Percentiles rank a stretch among this genome's conserved stretches.
Conservation (phyloP, 2,329 filamentous ascomycete genomes). For the Aspergillus sp. region DNA sequence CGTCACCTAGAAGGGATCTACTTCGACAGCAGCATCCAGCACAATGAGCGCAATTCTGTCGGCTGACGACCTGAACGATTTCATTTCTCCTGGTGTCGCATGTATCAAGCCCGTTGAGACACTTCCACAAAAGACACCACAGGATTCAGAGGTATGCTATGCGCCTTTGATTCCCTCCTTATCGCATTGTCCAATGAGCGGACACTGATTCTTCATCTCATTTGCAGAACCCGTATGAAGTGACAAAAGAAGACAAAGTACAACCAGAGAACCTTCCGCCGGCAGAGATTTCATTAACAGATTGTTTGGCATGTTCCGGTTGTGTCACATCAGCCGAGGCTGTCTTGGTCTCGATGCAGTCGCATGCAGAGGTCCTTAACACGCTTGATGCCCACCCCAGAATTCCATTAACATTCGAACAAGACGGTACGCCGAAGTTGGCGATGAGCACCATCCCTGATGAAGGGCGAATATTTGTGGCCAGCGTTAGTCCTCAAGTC, state of each 20-base stretch:
- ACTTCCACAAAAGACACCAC: conserved; percentile 57
- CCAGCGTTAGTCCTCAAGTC: conserved; percentile 85
- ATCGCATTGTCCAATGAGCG: conserved; percentile 2
- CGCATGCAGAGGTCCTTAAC: conserved; percentile 79
- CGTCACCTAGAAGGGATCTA: conserved; percentile 4
- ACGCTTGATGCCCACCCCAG: conserved; percentile 60
- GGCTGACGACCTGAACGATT: conserved; percentile 94
- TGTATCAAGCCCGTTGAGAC: conserved; percentile 98
- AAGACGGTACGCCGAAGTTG: conserved; percentile 34
- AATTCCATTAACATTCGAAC: conserved; percentile 22
- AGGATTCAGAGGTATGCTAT: conserved; percentile 37
- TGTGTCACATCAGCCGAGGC: conserved; percentile 97
- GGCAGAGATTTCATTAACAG: conserved; percentile 89
- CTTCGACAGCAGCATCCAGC: conserved; percentile 10
- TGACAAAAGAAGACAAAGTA: conserved; percentile 82
- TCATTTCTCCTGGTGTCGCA: conserved; percentile 93
- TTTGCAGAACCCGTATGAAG: conserved; percentile 61
- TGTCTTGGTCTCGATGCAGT: conserved; percentile 90
- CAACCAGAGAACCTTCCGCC: conserved; percentile 53
- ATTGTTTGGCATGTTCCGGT: conserved; percentile 93
- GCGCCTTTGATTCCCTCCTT: background rate
- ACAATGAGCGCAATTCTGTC: conserved; percentile 96
- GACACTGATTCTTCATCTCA: conserved; percentile 13
- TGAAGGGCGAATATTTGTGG: conserved; percentile 73
- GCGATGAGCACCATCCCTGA: conserved; percentile 24